Base-by-base conservation (phyloP, 495 filamentous ascomycete genomes). In the Podospora anserina region DNA sequence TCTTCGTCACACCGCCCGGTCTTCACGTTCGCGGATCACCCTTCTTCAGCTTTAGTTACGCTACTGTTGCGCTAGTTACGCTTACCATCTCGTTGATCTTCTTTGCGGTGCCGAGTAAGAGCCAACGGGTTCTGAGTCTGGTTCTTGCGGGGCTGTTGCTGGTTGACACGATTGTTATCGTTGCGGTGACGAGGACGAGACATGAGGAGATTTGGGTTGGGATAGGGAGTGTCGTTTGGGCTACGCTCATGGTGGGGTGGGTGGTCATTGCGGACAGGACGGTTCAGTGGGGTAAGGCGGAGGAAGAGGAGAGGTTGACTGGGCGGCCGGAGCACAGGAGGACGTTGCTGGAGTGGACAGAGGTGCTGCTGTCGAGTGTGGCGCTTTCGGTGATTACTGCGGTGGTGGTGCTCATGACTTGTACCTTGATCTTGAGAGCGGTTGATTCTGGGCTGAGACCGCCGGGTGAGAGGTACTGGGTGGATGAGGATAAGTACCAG, bases 301-400 rank as follows among this genome's bases (percentile, higher is more conserved):
- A 97, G 70, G 95, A 99, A 74, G 95, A 99, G 78, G 89, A 96
- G 72, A 86, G 95, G 18, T 82, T 99, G 15, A 99, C 95, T 0
- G 95, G 95, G 30, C 89, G 93, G n/a, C 84, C 87, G 18, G 94
- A 97, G 78, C 93, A 89, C 13, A 88, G 93, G 23, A 88, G 94
- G 15, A 91, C 92, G 0, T 74, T 97, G 30, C 77, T 83, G 13
- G 91, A 97, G 79, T 97, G 95, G 95, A 75, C 86, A 28, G 91
- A 89, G 59, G 91, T 97, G n/a, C 76, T 96, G 1, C 72, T 86
- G n/a, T 89, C 91, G 30, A 92, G 59, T 32, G 79, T 94, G 55
- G 83, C 90, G 66, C 79, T 94, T 74, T 79, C 86, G 20, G 71
- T 91, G 67, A 84, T 94, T 72, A 85, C 87, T 7, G 72, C 89